phyloP scores from a whole-genome alignment of 228 moss, liverwort and hornwort genomes.

The Sphagnum fallax region DNA sequence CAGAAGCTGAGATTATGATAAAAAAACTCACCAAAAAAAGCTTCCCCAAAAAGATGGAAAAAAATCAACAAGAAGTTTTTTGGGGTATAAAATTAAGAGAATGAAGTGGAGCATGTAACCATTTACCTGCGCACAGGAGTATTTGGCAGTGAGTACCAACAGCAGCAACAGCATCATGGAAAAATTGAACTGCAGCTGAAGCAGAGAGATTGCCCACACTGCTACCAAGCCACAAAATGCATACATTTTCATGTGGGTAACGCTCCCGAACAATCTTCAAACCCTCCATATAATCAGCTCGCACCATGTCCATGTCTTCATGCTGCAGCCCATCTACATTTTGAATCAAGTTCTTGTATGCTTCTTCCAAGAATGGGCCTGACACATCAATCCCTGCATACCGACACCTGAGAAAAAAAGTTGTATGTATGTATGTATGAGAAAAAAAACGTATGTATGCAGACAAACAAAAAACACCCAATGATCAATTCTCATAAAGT shows the following conservation, averaged over 20 bases:
- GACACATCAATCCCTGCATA: slow-evolving; percentile 38
- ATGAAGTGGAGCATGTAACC: not conserved
- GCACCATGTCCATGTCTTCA: slow-evolving; percentile 21
- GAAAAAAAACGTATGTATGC: too few species aligned
- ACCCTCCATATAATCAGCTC: slow-evolving; percentile 27
- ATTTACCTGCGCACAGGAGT: slow-evolving; percentile 21
- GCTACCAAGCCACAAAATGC: slow-evolving; percentile 34
- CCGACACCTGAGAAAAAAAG: slow-evolving; percentile 14
- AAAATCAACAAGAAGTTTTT: too few species aligned
- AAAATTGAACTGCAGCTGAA: slow-evolving; percentile 16
- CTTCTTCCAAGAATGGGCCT: slow-evolving; percentile 32
- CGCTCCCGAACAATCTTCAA: slow-evolving; percentile 19
- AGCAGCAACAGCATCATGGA: slow-evolving; percentile 12
- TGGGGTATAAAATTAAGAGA: too few species aligned
- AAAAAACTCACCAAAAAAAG: too few species aligned
- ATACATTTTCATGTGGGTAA: slow-evolving; percentile 24
- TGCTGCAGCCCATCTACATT: slow-evolving; percentile 21
- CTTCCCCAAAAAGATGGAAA: too few species aligned
- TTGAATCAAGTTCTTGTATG: slow-evolving; percentile 27
- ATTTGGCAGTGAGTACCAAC: slow-evolving; percentile 18
- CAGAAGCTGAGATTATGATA: too few species aligned
- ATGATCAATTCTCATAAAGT: too few species aligned
- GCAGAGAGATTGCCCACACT: slow-evolving; percentile 24
- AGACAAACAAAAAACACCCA: too few species aligned
- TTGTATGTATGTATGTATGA: too few species aligned